Base-by-base conservation (phyloP, 805 yeast genomes). In the Nakazawaea peltata region DNA sequence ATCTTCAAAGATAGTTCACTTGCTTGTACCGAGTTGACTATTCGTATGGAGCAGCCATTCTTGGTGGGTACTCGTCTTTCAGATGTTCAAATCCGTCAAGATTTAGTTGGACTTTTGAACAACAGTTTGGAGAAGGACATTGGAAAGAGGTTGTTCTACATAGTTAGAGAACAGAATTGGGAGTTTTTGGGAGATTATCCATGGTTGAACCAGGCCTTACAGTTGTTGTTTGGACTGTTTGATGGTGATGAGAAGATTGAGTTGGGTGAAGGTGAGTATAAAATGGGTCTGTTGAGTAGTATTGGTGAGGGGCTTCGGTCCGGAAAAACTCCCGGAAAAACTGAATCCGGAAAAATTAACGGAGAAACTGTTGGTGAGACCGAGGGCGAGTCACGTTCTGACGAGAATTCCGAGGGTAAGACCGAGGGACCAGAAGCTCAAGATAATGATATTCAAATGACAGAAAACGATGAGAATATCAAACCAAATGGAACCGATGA, bases 161-260 rank as follows among this genome's bases (percentile, higher is more conserved):
- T 90, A 7, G 71, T 94, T n/a, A 65, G 90, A 26, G 97, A 92
- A 48, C 99, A 92, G 54, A 90, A 86, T 49, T 92, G 99, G 99
- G 99, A 92, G 52, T 81, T 74, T 44, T 62, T 92, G 26, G 88
- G 94, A 1, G 98, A 92, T 45, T 83, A 82, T 48, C 83, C 87
- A 28, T 92, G 98, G 98, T 59, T 90, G 42, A 86, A 86, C 53
- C 97, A 90, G 54, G 97, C 95, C 0, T 64, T 85, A 14, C 96
- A 88, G 51, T 58, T 94, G 19, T 58, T 92, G 5, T 85, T 81
- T 49, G 95, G 92, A 0, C 69, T 95, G 0, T 77, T 84, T 44
- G 80, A 79, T 39, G 56, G 55, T 26, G 67, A 69, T 1, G 62
- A 69, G 37, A 54, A 49, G 2, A 46, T 86, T 14, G 56, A 54